Conservation (phyloP, 2,329 filamentous ascomycete species). For the Elsinoe necatrix region DNA sequence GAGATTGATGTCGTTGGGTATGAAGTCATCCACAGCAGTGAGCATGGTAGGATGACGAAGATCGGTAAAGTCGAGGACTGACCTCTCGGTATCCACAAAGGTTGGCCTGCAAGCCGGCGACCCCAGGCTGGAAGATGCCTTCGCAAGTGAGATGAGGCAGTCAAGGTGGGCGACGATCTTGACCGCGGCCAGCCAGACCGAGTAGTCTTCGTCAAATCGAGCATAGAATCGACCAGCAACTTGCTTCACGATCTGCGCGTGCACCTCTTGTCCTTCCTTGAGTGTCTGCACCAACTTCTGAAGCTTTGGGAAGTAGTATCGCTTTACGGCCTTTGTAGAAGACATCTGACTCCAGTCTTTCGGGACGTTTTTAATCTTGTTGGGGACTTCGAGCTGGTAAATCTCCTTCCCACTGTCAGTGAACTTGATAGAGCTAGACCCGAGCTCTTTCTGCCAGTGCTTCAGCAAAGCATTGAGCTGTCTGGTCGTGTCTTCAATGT, state of each 20-base stretch:
- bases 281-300: constrained; percentile 74
- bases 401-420: constrained; percentile 89
- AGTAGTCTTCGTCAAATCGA: constrained; percentile 81
- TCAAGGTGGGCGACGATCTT: constrained; percentile 87
- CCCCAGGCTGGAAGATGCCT: constrained; percentile 74
- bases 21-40: constrained; percentile 83
- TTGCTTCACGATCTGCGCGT: constrained; percentile 82
- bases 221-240: constrained; percentile 74
- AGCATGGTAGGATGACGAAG: constrained; percentile 93
- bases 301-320: constrained; percentile 85
- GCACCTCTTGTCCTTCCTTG: constrained; percentile 89
- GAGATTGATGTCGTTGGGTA: constrained; percentile 85
- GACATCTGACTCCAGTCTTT: constrained; percentile 95
- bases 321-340: constrained; percentile 77
- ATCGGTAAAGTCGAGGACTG: constrained; percentile 83
- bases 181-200: constrained; percentile 79
- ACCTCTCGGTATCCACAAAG: constrained; percentile 67
- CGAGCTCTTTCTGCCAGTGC: constrained; percentile 62
- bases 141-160: constrained; percentile 87
- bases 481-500: constrained; percentile 65
- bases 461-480: constrained; percentile 64
- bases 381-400: constrained; percentile 85
- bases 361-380: constrained; percentile 70
- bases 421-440: constrained; percentile 52
- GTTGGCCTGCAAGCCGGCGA: constrained; percentile 78